Conservation (phyloP, 2,329 filamentous ascomycete species). For the Trichoderma breve region DNA sequence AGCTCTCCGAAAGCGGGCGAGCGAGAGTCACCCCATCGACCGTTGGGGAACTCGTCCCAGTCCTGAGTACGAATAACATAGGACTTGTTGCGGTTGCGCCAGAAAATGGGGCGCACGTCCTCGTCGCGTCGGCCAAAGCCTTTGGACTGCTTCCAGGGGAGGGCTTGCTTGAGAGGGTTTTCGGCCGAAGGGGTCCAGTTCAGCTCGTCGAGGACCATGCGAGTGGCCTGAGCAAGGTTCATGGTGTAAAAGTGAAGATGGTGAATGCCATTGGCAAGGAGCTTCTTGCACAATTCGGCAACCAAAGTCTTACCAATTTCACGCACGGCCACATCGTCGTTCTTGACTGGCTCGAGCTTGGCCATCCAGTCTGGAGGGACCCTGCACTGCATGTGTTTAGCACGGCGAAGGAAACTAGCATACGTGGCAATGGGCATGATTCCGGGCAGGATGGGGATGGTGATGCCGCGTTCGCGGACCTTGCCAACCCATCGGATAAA, state of each 20-base stretch:
- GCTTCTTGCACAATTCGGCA: constrained; percentile 82
- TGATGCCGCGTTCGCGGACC: constrained; percentile 81
- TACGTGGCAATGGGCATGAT: constrained; percentile 93
- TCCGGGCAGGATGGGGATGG: constrained; percentile 76
- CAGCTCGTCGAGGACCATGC: constrained; percentile 90
- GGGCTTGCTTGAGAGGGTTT: constrained; percentile 78
- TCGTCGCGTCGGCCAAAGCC: constrained; percentile 84
- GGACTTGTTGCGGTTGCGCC: constrained; percentile 94
- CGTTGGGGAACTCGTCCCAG: constrained; percentile 99
- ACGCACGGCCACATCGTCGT: constrained; percentile 89
- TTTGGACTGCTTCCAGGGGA: constrained; percentile 95
- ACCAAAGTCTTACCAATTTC: constrained; percentile 86
- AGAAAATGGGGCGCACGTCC: constrained; percentile 97
- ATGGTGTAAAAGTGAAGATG: constrained; percentile 99
- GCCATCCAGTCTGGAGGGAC: constrained; percentile 80
- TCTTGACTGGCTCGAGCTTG: constrained; percentile 87
- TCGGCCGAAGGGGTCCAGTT: constrained; percentile 74
- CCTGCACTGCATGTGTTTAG: constrained; percentile 85
- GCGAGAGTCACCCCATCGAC: constrained; percentile 94
- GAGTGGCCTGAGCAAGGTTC: constrained; percentile 93
- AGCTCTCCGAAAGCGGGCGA: constrained; percentile 95
- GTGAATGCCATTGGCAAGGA: constrained; percentile 77
- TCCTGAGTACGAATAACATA: constrained; percentile 95
- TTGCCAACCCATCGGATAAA: constrained; percentile 89
- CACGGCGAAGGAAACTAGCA: constrained; percentile 84